Evolutionary conservation across 371 early-diverging fungal genomes (phyloP).

Genomic region (Syncephalastrum sp.): DNA sequence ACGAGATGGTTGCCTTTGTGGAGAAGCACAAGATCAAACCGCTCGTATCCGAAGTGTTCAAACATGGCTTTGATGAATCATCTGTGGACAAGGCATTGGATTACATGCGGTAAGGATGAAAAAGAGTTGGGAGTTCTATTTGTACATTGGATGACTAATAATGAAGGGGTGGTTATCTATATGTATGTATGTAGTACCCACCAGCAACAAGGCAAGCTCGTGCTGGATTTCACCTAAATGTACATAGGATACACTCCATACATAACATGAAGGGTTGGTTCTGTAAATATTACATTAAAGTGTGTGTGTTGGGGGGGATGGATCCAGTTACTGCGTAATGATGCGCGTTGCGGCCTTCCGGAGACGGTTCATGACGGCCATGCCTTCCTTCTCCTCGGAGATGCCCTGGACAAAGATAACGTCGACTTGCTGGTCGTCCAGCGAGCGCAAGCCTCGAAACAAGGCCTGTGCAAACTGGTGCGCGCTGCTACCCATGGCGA

Average conservation of each 20-base stretch:
- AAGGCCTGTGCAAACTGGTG: conserved; percentile 77
- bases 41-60: conserved; percentile 58
- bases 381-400: conserved; percentile 76
- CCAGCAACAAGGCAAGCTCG: no score
- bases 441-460: conserved; percentile 79
- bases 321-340: conserved; percentile 15
- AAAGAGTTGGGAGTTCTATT: neutral
- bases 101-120: conserved; percentile 46
- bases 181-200: no score
- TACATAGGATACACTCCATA: no score
- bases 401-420: conserved; percentile 91
- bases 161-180: no score
- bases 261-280: no score
- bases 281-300: no score
- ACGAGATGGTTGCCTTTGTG: conserved; percentile 65
- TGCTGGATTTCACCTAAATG: no score
- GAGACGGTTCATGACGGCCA: conserved; percentile 98
- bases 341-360: conserved; percentile 85
- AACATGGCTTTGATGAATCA: conserved; percentile 42
- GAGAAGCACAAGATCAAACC: conserved; percentile 56
- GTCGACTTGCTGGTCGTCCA: conserved; percentile 77
- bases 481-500: conserved; percentile 37
- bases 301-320: no score
- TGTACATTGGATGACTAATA: no score
- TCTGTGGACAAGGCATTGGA: conserved; percentile 54